phyloP scores from a whole-genome alignment of 73 alveolate species.

The Tetrahymena borealis region DNA sequence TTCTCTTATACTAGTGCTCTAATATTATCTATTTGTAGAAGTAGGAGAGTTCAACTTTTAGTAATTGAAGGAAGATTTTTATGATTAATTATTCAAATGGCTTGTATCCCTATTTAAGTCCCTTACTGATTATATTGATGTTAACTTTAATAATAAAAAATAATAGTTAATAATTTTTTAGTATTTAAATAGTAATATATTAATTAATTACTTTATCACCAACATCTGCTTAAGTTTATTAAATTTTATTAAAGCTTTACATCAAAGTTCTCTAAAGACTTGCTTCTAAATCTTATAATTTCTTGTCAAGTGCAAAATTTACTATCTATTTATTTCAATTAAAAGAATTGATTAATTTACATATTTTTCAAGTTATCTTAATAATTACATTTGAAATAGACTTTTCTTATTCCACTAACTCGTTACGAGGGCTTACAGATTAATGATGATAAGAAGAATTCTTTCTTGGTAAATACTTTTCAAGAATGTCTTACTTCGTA shows the following conservation, averaged over 20 bases:
- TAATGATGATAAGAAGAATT: not conserved
- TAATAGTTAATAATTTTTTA: not conserved
- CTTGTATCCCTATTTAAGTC: not conserved
- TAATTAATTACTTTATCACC: not conserved
- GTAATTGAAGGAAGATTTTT: not conserved
- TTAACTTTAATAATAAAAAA: not conserved
- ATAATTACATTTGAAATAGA: not conserved
- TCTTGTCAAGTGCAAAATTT: not conserved
- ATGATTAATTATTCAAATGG: not conserved
- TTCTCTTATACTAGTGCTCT: not conserved
- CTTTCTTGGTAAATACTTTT: not conserved
- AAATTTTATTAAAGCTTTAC: not conserved
- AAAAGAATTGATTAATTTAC: not conserved
- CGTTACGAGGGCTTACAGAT: not conserved
- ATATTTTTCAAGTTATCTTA: not conserved
- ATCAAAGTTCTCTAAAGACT: not conserved
- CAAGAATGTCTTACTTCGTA: not conserved
- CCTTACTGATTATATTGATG: not conserved
- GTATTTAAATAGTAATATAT: not conserved
- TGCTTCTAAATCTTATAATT: not conserved
- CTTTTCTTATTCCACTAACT: not conserved
- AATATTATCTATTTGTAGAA: not conserved
- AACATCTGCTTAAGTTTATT: not conserved
- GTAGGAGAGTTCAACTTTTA: not conserved
- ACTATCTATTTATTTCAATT: not conserved